Percentiles rank a stretch among this genome's conserved stretches.
Evolutionary conservation across 805 yeast genomes (phyloP).

Genomic region (Wickerhamiella sergipiensis): DNA sequence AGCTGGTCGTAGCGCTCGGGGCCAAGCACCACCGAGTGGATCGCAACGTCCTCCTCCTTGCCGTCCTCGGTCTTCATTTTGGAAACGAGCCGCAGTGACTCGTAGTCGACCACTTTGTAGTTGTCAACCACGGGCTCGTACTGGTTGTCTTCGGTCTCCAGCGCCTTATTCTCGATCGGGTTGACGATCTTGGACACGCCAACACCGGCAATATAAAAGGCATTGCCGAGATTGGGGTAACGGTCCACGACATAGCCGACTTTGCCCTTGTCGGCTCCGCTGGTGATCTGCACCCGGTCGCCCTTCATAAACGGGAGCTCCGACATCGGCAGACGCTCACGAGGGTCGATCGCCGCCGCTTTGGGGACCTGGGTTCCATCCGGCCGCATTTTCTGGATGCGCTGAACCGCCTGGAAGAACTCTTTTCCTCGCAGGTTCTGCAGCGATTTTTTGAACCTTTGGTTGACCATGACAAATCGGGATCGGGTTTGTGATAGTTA

Average conservation of each 20-base stretch:
- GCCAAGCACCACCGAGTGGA: slow-evolving; percentile 53
- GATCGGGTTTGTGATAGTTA: too few species aligned
- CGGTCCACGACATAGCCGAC: slow-evolving; percentile 48
- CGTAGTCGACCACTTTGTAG: slow-evolving; percentile 48
- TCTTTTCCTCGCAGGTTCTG: slow-evolving; percentile 16
- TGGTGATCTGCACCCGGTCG: slow-evolving; percentile 17
- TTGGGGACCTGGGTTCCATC: slow-evolving; percentile 13
- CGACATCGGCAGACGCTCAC: slow-evolving; percentile 9
- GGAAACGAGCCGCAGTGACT: slow-evolving; percentile 62
- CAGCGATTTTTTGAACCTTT: slow-evolving; percentile 11
- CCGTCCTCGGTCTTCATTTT: slow-evolving; percentile 57
- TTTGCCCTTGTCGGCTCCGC: slow-evolving; percentile 61
- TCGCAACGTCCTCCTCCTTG: slow-evolving; percentile 54
- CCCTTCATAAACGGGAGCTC: slow-evolving; percentile 19
- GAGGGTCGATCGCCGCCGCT: slow-evolving; percentile 12
- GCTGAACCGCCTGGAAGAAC: slow-evolving; percentile 12
- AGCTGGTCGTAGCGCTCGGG: slow-evolving; percentile 64
- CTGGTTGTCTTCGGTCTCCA: slow-evolving; percentile 34
- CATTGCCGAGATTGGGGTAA: slow-evolving; percentile 46
- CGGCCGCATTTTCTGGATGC: slow-evolving; percentile 13
- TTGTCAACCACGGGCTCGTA: slow-evolving; percentile 54
- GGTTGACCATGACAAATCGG: slow-evolving; percentile 12
- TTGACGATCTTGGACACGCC: slow-evolving; percentile 50
- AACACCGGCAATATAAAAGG: slow-evolving; percentile 50
- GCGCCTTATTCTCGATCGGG: slow-evolving; percentile 62